Base-by-base conservation (phyloP, 2,329 filamentous ascomycete genomes). In the Juglanconis sp. region DNA sequence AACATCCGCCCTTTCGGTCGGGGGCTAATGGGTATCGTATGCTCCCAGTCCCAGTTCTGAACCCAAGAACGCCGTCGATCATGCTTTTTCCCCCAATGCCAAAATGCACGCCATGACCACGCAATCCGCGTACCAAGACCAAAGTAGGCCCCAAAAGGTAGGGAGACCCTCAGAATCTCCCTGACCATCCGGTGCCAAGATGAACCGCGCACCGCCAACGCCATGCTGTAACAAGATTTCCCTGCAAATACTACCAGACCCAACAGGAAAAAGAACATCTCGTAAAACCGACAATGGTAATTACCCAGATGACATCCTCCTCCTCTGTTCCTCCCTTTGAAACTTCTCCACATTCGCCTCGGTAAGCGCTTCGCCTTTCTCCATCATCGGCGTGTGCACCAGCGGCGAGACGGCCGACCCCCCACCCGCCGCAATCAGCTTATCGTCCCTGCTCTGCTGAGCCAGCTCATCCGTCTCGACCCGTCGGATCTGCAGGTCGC, bases 281-380 rank as follows among this genome's bases (percentile, higher is more conserved):
- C 35, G 24, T 24, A 24, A 2, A 24, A 24, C 24, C 2, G 24
- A 24, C 24, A 24, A 2, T 24, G 24, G 24, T 38, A 31, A 32
- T 30, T 38, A 11, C 10, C 36, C 56, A 5, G 56, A 59, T 3
- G 60, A 59, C 48, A 51, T 58, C 47, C 52, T 58, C 35, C 46
- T 53, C 4, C 36, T 42, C n/a, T 59, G 56, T 46, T 56, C 56
- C 50, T 65, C 65, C 52, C 63, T 47, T 44, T 65, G 61, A n/a
- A 69, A 62, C 54, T 63, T 66, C 15, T 62, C 64, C 15, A 70
- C 62, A 53, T 70, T 70, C 44, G 66, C 67, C 56, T 67, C 64
- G 1, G 68, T 70, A 42, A 70, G 57, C 15, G 65, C 61, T 36
- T 66, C 64, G 7, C 66, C 59, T 13, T 50, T 58, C 42, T 60